These are phyloP conservation scores for Botrytis fabae DNA, from an alignment of 2,329 filamentous ascomycete genomes.

Conservation along the genomic window DNA sequence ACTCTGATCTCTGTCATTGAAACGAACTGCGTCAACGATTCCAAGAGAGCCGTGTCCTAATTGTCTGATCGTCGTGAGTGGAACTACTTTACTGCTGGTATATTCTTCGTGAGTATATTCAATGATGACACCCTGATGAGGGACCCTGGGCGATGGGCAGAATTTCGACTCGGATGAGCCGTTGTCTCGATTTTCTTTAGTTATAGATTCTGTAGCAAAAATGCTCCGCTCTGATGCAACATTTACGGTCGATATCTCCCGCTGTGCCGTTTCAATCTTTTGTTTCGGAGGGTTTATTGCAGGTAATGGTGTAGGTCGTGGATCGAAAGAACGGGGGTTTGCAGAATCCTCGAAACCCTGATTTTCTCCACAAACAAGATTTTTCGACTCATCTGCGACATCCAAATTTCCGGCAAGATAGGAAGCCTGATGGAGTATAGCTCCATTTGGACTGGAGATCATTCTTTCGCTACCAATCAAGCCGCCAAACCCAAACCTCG, in stretches of 20 bases:
- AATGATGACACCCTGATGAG: not conserved
- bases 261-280: not conserved
- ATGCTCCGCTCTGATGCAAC: not conserved
- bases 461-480: not conserved
- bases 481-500: not conserved
- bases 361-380: not conserved
- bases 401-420: not conserved
- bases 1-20: not conserved
- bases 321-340: no score
- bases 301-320: not conserved
- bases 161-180: not conserved
- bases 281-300: not conserved
- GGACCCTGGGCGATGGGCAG: not conserved
- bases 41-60: slow-evolving; percentile 29
- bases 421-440: not conserved
- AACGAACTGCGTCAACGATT: slow-evolving; percentile 27
- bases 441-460: no score
- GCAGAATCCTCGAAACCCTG: not conserved
- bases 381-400: not conserved
- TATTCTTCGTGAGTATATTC: slow-evolving; percentile 26
- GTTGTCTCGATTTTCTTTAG: not conserved
- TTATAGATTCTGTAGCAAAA: not conserved
- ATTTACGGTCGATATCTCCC: not conserved
- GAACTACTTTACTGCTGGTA: slow-evolving; percentile 21
- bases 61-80: slow-evolving; percentile 25